phyloP scores from a whole-genome alignment of 179 eudicot species.

The Actinidia polygama region DNA sequence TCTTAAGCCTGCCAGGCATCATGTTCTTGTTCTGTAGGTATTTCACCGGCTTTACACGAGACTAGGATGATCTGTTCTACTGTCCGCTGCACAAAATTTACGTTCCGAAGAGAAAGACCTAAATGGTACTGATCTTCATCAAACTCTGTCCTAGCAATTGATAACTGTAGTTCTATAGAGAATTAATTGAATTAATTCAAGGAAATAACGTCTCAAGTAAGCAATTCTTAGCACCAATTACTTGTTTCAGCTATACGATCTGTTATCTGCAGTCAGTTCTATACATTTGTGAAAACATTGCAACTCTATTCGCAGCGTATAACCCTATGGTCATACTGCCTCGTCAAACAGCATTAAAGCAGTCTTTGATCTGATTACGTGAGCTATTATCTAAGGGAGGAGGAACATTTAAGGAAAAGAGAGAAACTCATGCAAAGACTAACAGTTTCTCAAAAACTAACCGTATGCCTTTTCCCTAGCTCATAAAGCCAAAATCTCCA shows the following conservation, averaged over 20 bases:
- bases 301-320: neutral
- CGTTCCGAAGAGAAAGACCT: conserved; percentile 53
- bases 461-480: conserved; percentile 56
- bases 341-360: neutral
- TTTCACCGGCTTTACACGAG: conserved; percentile 3
- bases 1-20: neutral
- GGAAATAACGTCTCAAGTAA: too few species aligned
- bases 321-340: neutral
- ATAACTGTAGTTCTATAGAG: conserved; percentile 39
- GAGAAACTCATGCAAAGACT: neutral
- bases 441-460: too few species aligned
- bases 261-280: neutral
- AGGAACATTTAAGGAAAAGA: neutral
- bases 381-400: neutral
- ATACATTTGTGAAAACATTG: neutral
- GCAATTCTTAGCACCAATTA: neutral
- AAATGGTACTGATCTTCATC: conserved; percentile 43
- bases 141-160: conserved; percentile 52
- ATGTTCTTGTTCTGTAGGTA: neutral
- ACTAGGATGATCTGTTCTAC: conserved; percentile 53
- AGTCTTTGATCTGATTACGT: neutral
- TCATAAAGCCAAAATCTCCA: conserved; percentile 79
- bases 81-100: conserved; percentile 46
- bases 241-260: neutral
- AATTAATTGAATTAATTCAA: conserved; percentile 8